Evolutionary conservation across 768 basidiomycete genomes (phyloP), one percentile per base, ranked within the genome.

Genomic region (Fomitopsis serialis): DNA sequence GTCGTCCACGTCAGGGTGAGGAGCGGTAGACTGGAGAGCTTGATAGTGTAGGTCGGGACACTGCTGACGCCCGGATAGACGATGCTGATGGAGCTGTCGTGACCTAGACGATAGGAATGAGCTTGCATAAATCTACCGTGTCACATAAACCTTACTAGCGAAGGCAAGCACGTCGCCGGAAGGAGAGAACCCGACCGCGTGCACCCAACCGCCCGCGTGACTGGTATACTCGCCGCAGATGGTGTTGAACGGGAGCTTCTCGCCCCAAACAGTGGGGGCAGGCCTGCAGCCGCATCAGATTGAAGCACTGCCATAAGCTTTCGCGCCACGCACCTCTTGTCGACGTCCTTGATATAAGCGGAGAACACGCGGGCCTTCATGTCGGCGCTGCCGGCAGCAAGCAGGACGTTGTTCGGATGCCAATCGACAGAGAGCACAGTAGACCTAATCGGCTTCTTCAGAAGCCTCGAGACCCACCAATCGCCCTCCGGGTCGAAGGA

Each of bases 351-450:
- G 74, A 98, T 95, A 70, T 92, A 98, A 3, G 94, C 97, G 1
- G 95, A 98, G 70, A 98, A 91, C 8, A 99, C 97, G 19, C 95
- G 82, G 11, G 97, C 97, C 71, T 96, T 96, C 83, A 92, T 92
- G 66, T 99, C 97, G 0, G 96, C 94, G 54, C 92, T 87, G n/a
- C 97, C 97, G 34, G 96, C 89, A 3, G 96, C 97, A 24, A 99
- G 83, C 6, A 99, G 77, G 13, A 98, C 95, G 66, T 97, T 98
- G 78, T 98, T 98, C 24, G 97, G 95, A 67, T 99, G 97, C 97
- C 97, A 99, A 60, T 98, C 96, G 60, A 99, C 75, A 4, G 86
- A 83, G 40, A 98, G 76, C 13, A 99, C 95, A 1, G 97, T 99
- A 3, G 93, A 93, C 58, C 93, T 74, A 63, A 99, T 89, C 23